phyloP scores from a whole-genome alignment of 805 yeast genomes.

The Candida bentonensis region DNA sequence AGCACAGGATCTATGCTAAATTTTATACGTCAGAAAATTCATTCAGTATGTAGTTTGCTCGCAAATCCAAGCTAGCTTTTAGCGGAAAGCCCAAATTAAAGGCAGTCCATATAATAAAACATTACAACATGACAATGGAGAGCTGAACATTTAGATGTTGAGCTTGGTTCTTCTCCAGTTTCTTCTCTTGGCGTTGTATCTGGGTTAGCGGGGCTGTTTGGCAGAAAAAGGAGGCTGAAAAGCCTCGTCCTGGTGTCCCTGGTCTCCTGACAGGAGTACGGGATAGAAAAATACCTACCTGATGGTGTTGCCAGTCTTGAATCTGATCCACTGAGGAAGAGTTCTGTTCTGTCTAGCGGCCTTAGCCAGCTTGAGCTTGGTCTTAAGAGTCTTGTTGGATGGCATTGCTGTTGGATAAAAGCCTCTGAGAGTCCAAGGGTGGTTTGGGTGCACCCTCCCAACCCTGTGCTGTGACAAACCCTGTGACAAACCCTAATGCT shows the following conservation, averaged over 20 bases:
- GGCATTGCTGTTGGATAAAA: constrained; percentile 10
- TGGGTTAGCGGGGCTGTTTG: constrained; percentile 6
- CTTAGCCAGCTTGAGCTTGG: constrained; percentile 98
- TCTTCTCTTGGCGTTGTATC: constrained; percentile 99
- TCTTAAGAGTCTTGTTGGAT: constrained; percentile 81
- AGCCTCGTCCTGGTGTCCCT: too few relatives aligned
- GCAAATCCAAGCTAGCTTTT: too few relatives aligned
- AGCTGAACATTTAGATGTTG: constrained; percentile 52
- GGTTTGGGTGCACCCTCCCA: too few relatives aligned
- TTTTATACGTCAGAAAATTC: too few relatives aligned
- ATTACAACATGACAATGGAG: constrained; percentile 1
- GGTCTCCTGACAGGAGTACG: too few relatives aligned
- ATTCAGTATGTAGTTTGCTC: too few relatives aligned
- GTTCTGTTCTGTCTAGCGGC: constrained; percentile 99
- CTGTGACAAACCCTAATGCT: too few relatives aligned
- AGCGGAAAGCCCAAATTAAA: too few relatives aligned
- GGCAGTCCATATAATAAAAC: neutral
- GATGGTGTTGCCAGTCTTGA: constrained; percentile 94
- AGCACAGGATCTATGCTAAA: too few relatives aligned
- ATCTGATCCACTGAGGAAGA: constrained; percentile 98
- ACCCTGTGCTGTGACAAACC: too few relatives aligned
- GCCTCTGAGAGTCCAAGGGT: neutral
- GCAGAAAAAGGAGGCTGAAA: too few relatives aligned
- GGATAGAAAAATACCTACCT: constrained; percentile 25
- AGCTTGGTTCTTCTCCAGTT: constrained; percentile 99